Evolutionary conservation across 306 rosid species (phyloP).

Genomic region (Biancaea sappan): DNA sequence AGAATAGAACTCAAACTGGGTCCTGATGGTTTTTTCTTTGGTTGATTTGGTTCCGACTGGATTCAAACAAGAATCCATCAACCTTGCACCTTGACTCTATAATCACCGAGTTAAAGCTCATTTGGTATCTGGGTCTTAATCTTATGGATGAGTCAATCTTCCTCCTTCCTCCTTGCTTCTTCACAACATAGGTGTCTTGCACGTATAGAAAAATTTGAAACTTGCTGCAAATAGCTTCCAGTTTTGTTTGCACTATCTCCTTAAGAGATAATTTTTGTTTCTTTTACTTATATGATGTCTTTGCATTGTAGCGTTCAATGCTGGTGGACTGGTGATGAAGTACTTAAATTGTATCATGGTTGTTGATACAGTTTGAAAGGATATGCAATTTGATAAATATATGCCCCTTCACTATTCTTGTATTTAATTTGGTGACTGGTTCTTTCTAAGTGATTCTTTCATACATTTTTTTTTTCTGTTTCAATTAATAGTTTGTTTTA

Average conservation of each 20-base stretch:
- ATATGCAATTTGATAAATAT: too few species aligned
- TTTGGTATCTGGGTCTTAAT: slow-evolving; percentile 43
- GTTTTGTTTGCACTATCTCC: not conserved
- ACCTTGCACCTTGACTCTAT: too few species aligned
- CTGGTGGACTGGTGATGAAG: too few species aligned
- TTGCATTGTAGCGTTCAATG: too few species aligned
- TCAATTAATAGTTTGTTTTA: not conserved
- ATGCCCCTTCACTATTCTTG: not conserved
- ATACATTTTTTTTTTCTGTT: not conserved
- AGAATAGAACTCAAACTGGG: slow-evolving; percentile 43
- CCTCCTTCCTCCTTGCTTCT: not conserved
- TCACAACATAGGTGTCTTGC: not conserved
- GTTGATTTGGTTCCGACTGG: too few species aligned
- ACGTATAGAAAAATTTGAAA: slow-evolving; percentile 20
- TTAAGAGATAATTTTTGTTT: not conserved
- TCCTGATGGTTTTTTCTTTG: too few species aligned
- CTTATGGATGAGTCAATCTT: not conserved
- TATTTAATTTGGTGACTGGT: not conserved
- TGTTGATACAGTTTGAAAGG: not conserved
- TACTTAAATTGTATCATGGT: too few species aligned
- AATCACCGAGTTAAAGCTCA: not conserved
- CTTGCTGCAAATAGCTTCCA: not conserved
- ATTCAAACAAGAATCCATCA: too few species aligned
- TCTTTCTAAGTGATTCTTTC: not conserved
- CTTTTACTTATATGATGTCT: not conserved